These are phyloP conservation scores for Jatropha multifida DNA, from an alignment of 441 rosid species.

Conservation along the genomic window DNA sequence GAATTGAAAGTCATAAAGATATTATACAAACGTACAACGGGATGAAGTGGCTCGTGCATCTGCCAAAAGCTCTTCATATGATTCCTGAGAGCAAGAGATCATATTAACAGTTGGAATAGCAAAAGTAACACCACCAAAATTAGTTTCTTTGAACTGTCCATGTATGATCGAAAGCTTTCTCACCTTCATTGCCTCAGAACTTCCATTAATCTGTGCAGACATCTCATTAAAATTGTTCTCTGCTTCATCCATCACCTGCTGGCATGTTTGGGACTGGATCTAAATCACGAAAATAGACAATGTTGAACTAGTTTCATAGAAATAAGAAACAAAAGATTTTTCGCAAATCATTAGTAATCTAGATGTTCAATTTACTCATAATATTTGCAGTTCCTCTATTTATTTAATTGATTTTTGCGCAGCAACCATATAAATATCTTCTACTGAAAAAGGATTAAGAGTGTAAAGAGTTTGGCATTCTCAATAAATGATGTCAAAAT, in stretches of 20 bases:
- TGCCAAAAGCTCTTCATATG: conserved; percentile 42
- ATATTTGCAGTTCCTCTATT: neutral
- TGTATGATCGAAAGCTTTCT: neutral
- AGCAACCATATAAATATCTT: neutral
- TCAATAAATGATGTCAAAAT: neutral
- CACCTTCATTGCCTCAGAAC: conserved; percentile 45
- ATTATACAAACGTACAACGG: conserved; percentile 28
- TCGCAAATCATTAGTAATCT: neutral
- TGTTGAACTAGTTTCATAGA: neutral
- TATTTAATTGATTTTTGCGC: neutral
- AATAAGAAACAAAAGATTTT: neutral
- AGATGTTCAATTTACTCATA: neutral
- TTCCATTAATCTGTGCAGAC: conserved; percentile 37
- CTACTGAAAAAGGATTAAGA: no score
- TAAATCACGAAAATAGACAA: conserved; percentile 17
- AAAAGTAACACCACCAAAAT: neutral
- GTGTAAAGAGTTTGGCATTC: no score
- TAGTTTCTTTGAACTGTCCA: neutral
- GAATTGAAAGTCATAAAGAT: neutral
- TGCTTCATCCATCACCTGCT: conserved; percentile 44
- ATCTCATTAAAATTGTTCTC: conserved; percentile 51
- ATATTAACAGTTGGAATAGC: neutral
- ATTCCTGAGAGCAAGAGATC: conserved; percentile 28
- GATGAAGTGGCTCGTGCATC: conserved; percentile 45
- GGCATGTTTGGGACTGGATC: conserved; percentile 50